Evolutionary conservation across 2,329 filamentous ascomycete genomes (phyloP).

Genomic region (Sporothrix dimorphospora): DNA sequence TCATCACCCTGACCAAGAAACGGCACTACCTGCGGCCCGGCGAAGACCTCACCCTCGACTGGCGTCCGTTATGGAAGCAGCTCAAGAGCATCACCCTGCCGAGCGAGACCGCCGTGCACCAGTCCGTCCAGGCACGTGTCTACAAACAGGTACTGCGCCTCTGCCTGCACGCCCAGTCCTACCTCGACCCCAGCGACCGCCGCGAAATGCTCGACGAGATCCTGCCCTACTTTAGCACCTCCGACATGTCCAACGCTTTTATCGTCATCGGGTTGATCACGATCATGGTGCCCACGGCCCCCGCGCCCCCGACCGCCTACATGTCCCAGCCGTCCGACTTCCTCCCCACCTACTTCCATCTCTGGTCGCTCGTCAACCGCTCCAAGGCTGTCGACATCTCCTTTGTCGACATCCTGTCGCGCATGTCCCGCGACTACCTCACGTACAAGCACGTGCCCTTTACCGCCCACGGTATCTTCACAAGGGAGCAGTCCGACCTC

Average conservation of each 20-base stretch:
- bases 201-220: slow-evolving; percentile 80
- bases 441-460: slow-evolving; percentile 76
- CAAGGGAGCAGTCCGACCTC: slow-evolving; percentile 84
- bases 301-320: slow-evolving; percentile 69
- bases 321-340: slow-evolving; percentile 87
- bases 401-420: slow-evolving; percentile 87
- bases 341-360: slow-evolving; percentile 90
- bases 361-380: slow-evolving; percentile 91
- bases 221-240: slow-evolving; percentile 87
- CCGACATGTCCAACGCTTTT: slow-evolving; percentile 88
- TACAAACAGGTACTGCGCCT: slow-evolving; percentile 78
- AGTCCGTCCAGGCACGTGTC: slow-evolving; percentile 57
- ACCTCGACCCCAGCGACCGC: slow-evolving; percentile 87
- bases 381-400: slow-evolving; percentile 85
- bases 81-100: slow-evolving; percentile 89
- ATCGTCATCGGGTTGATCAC: slow-evolving; percentile 90
- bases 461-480: slow-evolving; percentile 86
- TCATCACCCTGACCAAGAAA: slow-evolving; percentile 91
- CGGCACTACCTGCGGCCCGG: slow-evolving; percentile 93
- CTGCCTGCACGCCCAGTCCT: slow-evolving; percentile 85
- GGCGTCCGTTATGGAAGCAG: slow-evolving; percentile 90
- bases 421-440: slow-evolving; percentile 82
- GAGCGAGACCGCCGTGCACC: slow-evolving; percentile 72
- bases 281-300: slow-evolving; percentile 81
- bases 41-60: slow-evolving; percentile 89